Conservation (phyloP, 78 protist genomes). For the Bodo saltans region DNA sequence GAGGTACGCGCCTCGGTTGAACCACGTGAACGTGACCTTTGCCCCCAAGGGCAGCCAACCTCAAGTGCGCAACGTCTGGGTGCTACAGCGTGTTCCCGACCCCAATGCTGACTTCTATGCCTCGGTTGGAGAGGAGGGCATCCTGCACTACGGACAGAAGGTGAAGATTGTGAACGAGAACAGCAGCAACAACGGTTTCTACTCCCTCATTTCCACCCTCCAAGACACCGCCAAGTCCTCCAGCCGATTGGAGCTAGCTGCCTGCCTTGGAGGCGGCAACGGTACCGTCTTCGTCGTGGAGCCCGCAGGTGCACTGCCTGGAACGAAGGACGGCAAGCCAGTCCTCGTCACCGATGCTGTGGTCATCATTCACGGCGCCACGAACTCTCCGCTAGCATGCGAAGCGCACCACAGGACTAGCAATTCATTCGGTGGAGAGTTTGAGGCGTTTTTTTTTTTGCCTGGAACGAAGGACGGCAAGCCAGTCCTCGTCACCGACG, state of each 20-base stretch:
- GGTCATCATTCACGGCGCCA: not conserved
- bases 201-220: not conserved
- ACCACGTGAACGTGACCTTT: not conserved
- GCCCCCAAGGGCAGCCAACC: not conserved
- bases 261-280: slow-evolving; percentile 6
- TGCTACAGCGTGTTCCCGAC: not conserved
- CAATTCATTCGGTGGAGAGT: too few species aligned
- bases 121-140: not conserved
- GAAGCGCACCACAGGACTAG: too few species aligned
- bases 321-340: not conserved
- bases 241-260: not conserved
- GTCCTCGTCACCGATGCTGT: not conserved
- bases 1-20: not conserved
- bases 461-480: not conserved
- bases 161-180: not conserved
- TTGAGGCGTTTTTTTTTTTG: too few species aligned
- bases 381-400: not conserved
- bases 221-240: not conserved
- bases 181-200: not conserved
- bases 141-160: slow-evolving; percentile 30
- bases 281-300: not conserved
- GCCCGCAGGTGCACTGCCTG: not conserved
- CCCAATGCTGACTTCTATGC: not conserved
- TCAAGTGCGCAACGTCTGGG: slow-evolving; percentile 1
- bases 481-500: not conserved